phyloP scores from a whole-genome alignment of 768 basidiomycete species.

The Pisolithus microcarpus region DNA sequence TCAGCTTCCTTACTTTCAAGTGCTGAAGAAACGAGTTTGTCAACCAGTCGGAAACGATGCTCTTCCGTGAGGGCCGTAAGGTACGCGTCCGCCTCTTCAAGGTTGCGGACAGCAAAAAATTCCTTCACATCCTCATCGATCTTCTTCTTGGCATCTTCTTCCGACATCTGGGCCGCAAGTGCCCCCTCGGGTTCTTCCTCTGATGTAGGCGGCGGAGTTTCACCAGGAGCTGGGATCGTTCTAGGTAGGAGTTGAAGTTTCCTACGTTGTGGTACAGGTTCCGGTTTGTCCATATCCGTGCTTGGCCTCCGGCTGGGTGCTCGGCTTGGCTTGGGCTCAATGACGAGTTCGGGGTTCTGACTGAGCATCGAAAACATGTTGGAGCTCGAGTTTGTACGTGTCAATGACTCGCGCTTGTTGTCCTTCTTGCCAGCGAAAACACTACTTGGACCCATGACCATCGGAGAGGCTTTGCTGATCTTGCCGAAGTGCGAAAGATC shows the following conservation, averaged over 20 bases:
- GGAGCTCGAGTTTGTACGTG: slow-evolving; percentile 68
- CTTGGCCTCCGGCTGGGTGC: slow-evolving; percentile 45
- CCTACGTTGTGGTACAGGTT: slow-evolving; percentile 49
- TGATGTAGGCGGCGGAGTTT: slow-evolving; percentile 37
- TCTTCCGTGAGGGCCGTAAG: slow-evolving; percentile 65
- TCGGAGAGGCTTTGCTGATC: slow-evolving; percentile 61
- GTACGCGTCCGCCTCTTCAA: slow-evolving; percentile 85
- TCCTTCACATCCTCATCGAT: slow-evolving; percentile 80
- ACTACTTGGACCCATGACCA: slow-evolving; percentile 79
- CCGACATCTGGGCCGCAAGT: slow-evolving; percentile 43
- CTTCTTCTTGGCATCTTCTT: slow-evolving; percentile 63
- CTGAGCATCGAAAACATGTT: slow-evolving; percentile 89
- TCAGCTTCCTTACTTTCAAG: slow-evolving; percentile 80
- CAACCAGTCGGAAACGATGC: slow-evolving; percentile 60
- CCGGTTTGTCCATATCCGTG: slow-evolving; percentile 43
- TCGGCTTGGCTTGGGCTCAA: slow-evolving; percentile 51
- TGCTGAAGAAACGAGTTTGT: slow-evolving; percentile 65
- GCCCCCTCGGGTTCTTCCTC: slow-evolving; percentile 43
- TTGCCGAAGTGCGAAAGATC: slow-evolving; percentile 87
- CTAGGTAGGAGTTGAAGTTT: slow-evolving; percentile 73
- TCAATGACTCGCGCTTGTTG: slow-evolving; percentile 63
- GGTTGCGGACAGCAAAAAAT: slow-evolving; percentile 75
- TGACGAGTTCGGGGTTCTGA: slow-evolving; percentile 49
- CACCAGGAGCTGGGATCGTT: slow-evolving; percentile 55
- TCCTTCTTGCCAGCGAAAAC: slow-evolving; percentile 76